Base-by-base conservation (phyloP, 805 yeast genomes). In the Lipomyces orientalis region DNA sequence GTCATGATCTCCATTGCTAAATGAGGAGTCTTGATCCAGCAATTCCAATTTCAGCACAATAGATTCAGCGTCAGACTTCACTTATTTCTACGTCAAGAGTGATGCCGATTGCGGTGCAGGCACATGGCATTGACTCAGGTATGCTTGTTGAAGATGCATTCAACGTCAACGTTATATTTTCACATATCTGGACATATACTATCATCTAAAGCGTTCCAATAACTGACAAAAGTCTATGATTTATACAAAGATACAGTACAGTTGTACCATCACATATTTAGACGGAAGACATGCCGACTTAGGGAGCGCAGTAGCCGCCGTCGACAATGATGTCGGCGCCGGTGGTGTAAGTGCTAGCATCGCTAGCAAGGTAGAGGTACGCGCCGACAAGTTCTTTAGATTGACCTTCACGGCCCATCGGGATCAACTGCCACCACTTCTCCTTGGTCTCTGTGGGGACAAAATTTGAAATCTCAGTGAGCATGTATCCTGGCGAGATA, bases 401-500 rank as follows among this genome's bases (percentile, higher is more conserved):
- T 56, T 81, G 78, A 29, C 89, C 95, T 76, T 89, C 87, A 77
- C 97, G 86, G 34, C 94, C 95, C 81, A 87, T 74, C 66, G 96
- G 95, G 51, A 69, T 69, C 54, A 69, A 61, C 59, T 64, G 58
- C 72, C 71, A 64, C 87, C 87, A 85, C 60, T 76, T 76, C 29
- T 77, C 76, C 64, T 78, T 76, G 59, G 81, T 75, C 14, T 72
- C 74, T 22, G 4, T 29, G 34, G 72, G 71, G 14, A 67, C 35
- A 43, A 67, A 67, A 68, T 66, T 68, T 14, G 75, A 64, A 64
- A 91, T 83, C 70, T 88, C 91, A 8, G 96, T 90, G 67, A 84
- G 85, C 68, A 90, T 89, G 81, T 91, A 91, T n/a, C 97, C 97
- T 29, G 97, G 97, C 16, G 92, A 87, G 37, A 91, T 85, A 35